Percentiles rank a stretch among this genome's conserved stretches.
Conservation (phyloP, 208 protist genomes). For the Trypanosoma caninum region DNA sequence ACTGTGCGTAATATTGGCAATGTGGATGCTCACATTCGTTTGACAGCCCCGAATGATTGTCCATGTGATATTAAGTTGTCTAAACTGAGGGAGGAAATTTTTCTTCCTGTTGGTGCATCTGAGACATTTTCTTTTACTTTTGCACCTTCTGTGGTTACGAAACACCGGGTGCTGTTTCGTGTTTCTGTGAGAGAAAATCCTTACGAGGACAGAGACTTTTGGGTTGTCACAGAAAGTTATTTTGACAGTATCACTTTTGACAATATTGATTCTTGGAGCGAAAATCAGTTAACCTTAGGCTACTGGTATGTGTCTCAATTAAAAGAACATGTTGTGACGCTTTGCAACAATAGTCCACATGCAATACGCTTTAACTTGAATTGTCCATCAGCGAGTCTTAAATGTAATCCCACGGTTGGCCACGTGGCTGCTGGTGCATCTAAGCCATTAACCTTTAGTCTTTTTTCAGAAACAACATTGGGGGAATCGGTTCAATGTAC, state of each 20-base stretch:
- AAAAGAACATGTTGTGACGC: slow-evolving; percentile 63
- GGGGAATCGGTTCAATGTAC: slow-evolving; percentile 24
- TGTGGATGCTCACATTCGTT: slow-evolving; percentile 76
- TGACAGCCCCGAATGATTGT: slow-evolving; percentile 46
- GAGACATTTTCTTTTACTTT: slow-evolving; percentile 64
- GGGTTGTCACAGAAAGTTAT: slow-evolving; percentile 82
- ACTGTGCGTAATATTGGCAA: slow-evolving; percentile 84
- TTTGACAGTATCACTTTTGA: slow-evolving; percentile 87
- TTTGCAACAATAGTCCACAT: slow-evolving; percentile 80
- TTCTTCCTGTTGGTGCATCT: slow-evolving; percentile 43
- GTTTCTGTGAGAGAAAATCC: slow-evolving; percentile 89
- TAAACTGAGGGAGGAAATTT: slow-evolving; percentile 55
- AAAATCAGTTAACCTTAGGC: slow-evolving; percentile 83
- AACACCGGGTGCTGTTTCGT: slow-evolving; percentile 47
- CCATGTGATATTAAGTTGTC: slow-evolving; percentile 18
- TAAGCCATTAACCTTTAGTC: slow-evolving; percentile 41
- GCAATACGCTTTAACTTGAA: slow-evolving; percentile 84
- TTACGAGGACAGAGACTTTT: slow-evolving; percentile 91
- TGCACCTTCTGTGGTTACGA: slow-evolving; percentile 49
- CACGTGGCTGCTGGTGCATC: slow-evolving; percentile 50
- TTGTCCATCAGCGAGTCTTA: slow-evolving; percentile 12
- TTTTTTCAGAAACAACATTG: slow-evolving; percentile 28
- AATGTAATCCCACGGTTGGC: slow-evolving; percentile 38
- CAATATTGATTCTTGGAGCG: slow-evolving; percentile 69
- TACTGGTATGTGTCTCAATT: slow-evolving; percentile 73